Base-by-base conservation (phyloP, 2,329 filamentous ascomycete genomes). In the Talaromyces sp. region DNA sequence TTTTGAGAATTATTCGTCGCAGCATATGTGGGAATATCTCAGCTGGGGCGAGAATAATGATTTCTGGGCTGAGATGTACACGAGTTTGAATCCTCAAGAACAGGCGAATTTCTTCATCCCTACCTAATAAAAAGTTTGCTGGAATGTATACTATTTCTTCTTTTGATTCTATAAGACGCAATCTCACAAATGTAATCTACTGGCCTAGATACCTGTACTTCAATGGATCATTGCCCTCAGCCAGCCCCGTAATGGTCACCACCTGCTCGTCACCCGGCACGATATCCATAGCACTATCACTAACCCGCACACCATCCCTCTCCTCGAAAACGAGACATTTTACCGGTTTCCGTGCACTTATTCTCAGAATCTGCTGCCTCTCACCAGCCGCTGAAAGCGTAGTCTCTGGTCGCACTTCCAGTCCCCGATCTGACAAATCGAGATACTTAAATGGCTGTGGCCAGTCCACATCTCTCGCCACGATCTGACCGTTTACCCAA, bases 251-350 rank as follows among this genome's bases (percentile, higher is more conserved):
- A 35, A 59, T 19, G 2, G 22, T 62, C 4, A 65, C 50, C 3
- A 62, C 50, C 43, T 65, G 64, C 31, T 62, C 64, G 49, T 87
- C 85, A 8, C 84, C 85, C 17, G 85, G 85, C 4, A 86, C 82
- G 66, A 87, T 73, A 69, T 87, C 85, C 61, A 87, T 79, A 9
- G 84, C 85, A 69, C 83, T 86, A 71, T 87, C 85, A 60, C 82
- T 79, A 25, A 86, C 73, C 10, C 81, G 76, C 47, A 86, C 80
- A 11, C 83, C 84, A 62, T 84, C 81, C 61, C 83, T 74, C 70
- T 87, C 85, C 71, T 87, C 85, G 68, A 87, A 86, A 3, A 87
- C 85, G n/a, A 87, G 73, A 13, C 85, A 85, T 68, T 87, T 87
- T 2, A 85, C 85, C 1, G 85, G 64, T 10, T 45, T 65, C 1